Evolutionary conservation across 2,329 filamentous ascomycete genomes (phyloP).

Genomic region (Fusarium pseudoanthophilum): DNA sequence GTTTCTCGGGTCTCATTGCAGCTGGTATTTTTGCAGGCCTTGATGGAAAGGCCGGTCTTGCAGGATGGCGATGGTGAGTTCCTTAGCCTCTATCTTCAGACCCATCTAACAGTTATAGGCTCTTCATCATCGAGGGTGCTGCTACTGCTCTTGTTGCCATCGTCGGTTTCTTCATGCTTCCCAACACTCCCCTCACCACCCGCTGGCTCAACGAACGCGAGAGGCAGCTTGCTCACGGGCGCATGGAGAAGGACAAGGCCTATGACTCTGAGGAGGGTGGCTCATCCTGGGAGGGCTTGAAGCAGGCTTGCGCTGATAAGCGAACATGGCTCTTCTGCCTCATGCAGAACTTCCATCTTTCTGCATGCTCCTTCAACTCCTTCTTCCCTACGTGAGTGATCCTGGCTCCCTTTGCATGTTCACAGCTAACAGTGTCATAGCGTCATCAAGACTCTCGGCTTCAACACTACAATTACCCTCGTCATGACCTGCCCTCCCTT

Average conservation of each 20-base stretch:
- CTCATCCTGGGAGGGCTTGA: constrained; percentile 59
- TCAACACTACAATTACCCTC: constrained; percentile 60
- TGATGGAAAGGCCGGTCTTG: constrained; percentile 60
- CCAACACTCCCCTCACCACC: constrained; percentile 57
- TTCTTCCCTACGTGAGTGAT: constrained; percentile 55
- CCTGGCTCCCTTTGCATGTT: accelerated
- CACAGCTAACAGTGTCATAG: constrained; percentile 19
- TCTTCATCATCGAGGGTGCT: constrained; percentile 65
- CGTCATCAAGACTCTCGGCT: constrained; percentile 61
- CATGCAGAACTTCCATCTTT: constrained; percentile 67
- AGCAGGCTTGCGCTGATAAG: constrained; percentile 60
- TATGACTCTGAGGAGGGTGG: constrained; percentile 53
- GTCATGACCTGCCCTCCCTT: constrained; percentile 65
- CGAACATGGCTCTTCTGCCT: constrained; percentile 64
- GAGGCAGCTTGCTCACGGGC: constrained; percentile 57
- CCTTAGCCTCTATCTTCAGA: accelerated
- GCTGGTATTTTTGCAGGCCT: constrained; percentile 65
- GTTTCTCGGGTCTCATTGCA: constrained; percentile 72
- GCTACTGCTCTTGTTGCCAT: constrained; percentile 49
- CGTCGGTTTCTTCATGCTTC: constrained; percentile 47
- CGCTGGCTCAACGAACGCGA: constrained; percentile 58
- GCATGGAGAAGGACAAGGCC: constrained; percentile 63
- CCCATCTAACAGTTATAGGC: constrained; percentile 23
- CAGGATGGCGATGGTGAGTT: constrained; percentile 68
- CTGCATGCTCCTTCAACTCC: constrained; percentile 58